phyloP scores from a whole-genome alignment of 225 moss, liverwort and hornwort genomes.

The Straminergon stramineum region DNA sequence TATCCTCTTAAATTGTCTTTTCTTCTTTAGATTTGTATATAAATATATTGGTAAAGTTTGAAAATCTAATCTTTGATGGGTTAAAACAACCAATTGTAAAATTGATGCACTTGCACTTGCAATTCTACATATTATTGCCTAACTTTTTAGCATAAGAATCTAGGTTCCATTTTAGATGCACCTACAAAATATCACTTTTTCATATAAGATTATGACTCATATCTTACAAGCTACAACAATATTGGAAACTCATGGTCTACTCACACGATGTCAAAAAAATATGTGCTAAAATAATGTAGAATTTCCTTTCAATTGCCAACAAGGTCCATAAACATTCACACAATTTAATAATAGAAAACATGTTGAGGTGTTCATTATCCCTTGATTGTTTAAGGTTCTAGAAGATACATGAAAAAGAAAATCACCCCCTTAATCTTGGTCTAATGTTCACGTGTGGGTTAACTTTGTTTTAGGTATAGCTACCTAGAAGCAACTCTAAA shows the following conservation, averaged over 20 bases:
- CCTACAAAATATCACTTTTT: neutral
- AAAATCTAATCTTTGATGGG: neutral
- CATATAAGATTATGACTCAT: neutral
- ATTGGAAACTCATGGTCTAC: no score
- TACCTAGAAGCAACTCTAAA: neutral
- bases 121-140: neutral
- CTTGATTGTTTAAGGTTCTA: neutral
- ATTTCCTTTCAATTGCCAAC: neutral
- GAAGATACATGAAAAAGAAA: neutral
- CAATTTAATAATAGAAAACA: neutral
- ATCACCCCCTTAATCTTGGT: neutral
- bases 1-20: neutral
- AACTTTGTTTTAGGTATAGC: neutral
- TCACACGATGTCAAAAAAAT: fast-evolving
- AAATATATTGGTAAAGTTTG: neutral
- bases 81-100: neutral
- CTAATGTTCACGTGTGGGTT: fast-evolving
- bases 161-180: neutral
- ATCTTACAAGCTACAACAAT: neutral
- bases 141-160: neutral
- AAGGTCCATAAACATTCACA: neutral
- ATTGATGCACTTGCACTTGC: neutral
- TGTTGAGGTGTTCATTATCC: neutral
- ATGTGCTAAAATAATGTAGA: neutral
- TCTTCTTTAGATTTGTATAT: neutral